Base-by-base conservation (phyloP, 148 eudicot species). In the Camellia granthamiana region DNA sequence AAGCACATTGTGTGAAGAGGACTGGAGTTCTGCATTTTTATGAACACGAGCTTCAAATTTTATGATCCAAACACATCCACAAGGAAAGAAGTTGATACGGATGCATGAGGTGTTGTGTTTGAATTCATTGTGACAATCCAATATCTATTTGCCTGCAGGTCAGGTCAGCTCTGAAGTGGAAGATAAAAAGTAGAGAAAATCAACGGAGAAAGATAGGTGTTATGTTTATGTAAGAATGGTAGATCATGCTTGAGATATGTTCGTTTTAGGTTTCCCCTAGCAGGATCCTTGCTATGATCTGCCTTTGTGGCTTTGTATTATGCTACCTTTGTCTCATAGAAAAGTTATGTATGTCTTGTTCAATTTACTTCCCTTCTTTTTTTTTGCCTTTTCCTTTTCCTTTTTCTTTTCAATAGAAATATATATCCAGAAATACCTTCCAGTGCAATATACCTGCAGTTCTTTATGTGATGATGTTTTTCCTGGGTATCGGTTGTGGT, bases 251-350 rank as follows among this genome's bases (percentile, higher is more conserved):
- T 43, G 58, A 30, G 38, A 13, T 67, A 69, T 81, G 74, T 47
- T 72, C 70, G 80, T 77, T 42, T 11, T 75, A n/a, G 65, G 71
- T 42, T 79, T 76, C 76, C 47, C 64, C 59, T 19, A 44, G 79
- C 43, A 72, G 88, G 79, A 43, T 59, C 30, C 46, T 61, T 68
- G 81, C 84, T 83, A 46, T 79, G 86, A 84, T 84, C 87, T 80
- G 77, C 87, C 78, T 79, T 30, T 30, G 38, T 30, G 38, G 38
- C 38, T 30, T 30, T 89, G 90, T 88, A 90, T 79, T 62, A 84
- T 88, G 88, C 78, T 76, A 84, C 88, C 83, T 74, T 81, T 90
- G 83, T 87, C 85, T 88, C 88, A 89, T 86, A 90, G 91, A 80
- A 88, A 84, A 83, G 81, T 77, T 61, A 77, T 69, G 74, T 46